Evolutionary conservation across 2,329 filamentous ascomycete genomes (phyloP).

Genomic region (Pestalotiopsis sp.): DNA sequence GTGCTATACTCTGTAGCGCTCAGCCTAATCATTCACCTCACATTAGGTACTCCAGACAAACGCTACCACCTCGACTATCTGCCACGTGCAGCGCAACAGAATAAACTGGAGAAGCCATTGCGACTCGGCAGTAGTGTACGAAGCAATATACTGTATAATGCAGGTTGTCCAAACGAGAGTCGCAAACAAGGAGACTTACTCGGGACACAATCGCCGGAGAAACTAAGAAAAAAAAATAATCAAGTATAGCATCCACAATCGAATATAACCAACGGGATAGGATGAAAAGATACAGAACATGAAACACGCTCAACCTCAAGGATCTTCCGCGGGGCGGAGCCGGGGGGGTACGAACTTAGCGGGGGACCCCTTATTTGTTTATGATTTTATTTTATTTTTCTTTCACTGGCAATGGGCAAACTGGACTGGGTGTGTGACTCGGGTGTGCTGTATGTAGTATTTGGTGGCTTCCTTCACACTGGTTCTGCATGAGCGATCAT

Average conservation of each 20-base stretch:
- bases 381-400: background rate
- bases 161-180: no score
- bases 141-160: no score
- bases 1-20: no score
- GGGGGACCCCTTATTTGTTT: background rate
- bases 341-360: background rate
- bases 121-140: no score
- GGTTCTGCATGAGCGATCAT: background rate
- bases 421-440: background rate
- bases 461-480: background rate
- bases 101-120: no score
- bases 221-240: background rate
- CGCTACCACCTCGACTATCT: no score
- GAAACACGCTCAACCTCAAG: constrained; percentile 6
- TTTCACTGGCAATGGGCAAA: background rate
- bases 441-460: background rate
- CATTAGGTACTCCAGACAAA: no score
- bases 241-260: background rate
- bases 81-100: no score
- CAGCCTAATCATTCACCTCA: no score
- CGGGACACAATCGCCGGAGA: background rate
- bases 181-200: background rate
- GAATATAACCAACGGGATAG: background rate
- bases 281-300: background rate
- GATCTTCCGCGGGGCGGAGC: background rate